Evolutionary conservation across 2,329 filamentous ascomycete genomes (phyloP), one percentile per base, ranked within the genome.

Genomic region (Verticillium alfalfae): DNA sequence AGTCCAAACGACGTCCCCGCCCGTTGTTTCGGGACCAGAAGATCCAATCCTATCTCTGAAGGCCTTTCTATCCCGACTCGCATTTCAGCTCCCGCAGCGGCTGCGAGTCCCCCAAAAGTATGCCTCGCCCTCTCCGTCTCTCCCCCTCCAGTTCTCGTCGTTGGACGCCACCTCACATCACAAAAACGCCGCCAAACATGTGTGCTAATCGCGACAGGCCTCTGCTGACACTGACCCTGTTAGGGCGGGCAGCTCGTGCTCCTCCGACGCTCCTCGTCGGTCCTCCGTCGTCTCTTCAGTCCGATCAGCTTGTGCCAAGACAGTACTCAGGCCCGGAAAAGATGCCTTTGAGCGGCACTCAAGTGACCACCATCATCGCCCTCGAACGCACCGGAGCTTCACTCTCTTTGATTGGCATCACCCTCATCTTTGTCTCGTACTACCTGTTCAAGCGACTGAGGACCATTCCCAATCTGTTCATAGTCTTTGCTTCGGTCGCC

Each of bases 381-480:
- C 73, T 84, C 58, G 84, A 86, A 71, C 77, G 84, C 63, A 73
- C 80, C 55, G 84, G 84, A 37, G 84, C 84, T 10, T 78, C 78
- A 15, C 66, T 86, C 62, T 86, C 83, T 26, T 69, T 86, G 60
- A 66, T 80, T 6, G 79, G 81, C 2, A 80, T 86, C 12, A 61
- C 79, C 31, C 70, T 80, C 36, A 82, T 87, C 61, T 81, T 86
- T 63, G 52, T 83, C 63, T 80, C 83, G 13, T 87, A 82, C 62
- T 76, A 72, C 13, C 58, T 79, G 1, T 82, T 81, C 58, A 84
- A 80, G 59, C 74, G 80, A 2, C 76, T 85, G 18, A 81, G 84
- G 15, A 85, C 84, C 22, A 81, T 87, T 0, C 84, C 84, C 16
- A 87, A 86, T 67, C 84, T 83, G 1, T 87, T 87, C 65, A 86